Percentiles rank a stretch among this genome's conserved stretches.
Evolutionary conservation across 2,329 filamentous ascomycete genomes (phyloP).

Genomic region (Truncatella angustata): DNA sequence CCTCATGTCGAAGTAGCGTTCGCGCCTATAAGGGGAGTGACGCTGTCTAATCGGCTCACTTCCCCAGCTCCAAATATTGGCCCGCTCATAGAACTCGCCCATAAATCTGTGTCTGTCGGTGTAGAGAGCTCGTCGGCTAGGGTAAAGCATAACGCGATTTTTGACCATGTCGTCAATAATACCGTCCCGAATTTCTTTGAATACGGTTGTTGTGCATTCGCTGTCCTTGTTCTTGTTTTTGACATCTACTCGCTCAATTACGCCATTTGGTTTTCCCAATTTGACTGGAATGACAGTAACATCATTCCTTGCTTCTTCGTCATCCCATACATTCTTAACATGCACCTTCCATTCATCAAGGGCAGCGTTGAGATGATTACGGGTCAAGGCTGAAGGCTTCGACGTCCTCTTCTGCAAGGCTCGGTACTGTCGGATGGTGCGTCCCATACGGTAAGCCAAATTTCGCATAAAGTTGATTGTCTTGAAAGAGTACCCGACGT

Average conservation of each 20-base stretch:
- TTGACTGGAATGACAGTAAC: not conserved
- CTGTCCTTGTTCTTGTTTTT: conserved; percentile 22
- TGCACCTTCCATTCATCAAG: not conserved
- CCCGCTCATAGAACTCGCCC: conserved; percentile 19
- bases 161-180: conserved; percentile 43
- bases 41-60: conserved; percentile 25
- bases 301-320: not conserved
- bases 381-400: not conserved
- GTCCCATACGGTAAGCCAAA: conserved; percentile 38
- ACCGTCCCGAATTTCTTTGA: conserved; percentile 31
- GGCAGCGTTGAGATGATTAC: not conserved
- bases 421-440: conserved; percentile 26
- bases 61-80: conserved; percentile 30
- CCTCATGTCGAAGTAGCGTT: conserved; percentile 42
- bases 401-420: conserved; percentile 19
- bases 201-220: conserved; percentile 15
- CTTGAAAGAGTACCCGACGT: conserved; percentile 19
- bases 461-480: conserved; percentile 29
- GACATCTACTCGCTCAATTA: not conserved
- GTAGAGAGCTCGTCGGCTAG: conserved; percentile 27
- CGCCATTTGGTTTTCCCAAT: not conserved
- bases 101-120: conserved; percentile 18
- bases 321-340: not conserved
- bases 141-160: conserved; percentile 42
- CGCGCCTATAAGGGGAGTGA: conserved; percentile 27